Conservation (phyloP, 208 protist species). For the Trypanosoma lewisi region DNA sequence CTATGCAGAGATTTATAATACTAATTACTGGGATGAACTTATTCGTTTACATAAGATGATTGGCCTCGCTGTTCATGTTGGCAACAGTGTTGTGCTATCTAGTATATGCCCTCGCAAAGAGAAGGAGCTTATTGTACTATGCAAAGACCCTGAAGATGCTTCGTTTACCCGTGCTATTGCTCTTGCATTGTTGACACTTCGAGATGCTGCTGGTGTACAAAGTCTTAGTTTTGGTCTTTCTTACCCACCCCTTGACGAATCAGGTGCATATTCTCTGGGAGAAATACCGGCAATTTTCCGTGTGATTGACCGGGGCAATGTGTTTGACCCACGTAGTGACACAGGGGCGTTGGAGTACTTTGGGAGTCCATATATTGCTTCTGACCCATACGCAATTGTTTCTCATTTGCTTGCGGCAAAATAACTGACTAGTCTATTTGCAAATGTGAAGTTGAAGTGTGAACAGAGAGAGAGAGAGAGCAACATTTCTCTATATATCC, state of each 20-base stretch:
- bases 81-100: conserved; percentile 20
- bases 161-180: conserved; percentile 29
- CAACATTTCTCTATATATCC: no score
- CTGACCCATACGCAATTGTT: conserved; percentile 27
- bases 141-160: conserved; percentile 11
- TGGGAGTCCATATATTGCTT: conserved; percentile 29
- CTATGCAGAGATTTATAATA: background rate
- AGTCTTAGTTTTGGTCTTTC: conserved; percentile 28
- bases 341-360: conserved; percentile 46
- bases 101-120: conserved; percentile 34
- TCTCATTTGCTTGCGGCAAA: conserved; percentile 9
- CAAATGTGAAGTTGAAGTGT: background rate
- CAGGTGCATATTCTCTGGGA: background rate
- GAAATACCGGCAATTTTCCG: conserved; percentile 27
- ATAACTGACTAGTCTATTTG: background rate
- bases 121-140: conserved; percentile 33
- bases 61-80: conserved; percentile 29
- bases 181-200: conserved; percentile 20
- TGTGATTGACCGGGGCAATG: conserved; percentile 35
- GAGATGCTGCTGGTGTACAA: conserved; percentile 17
- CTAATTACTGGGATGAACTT: conserved; percentile 29
- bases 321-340: conserved; percentile 31
- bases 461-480: conserved; percentile 4
- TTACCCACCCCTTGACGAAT: conserved; percentile 23
- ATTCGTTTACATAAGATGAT: conserved; percentile 21